These are phyloP conservation scores for Xenosphaeropsis pyriputrescens DNA, from an alignment of 2,329 filamentous ascomycete genomes.

Conservation along the genomic window DNA sequence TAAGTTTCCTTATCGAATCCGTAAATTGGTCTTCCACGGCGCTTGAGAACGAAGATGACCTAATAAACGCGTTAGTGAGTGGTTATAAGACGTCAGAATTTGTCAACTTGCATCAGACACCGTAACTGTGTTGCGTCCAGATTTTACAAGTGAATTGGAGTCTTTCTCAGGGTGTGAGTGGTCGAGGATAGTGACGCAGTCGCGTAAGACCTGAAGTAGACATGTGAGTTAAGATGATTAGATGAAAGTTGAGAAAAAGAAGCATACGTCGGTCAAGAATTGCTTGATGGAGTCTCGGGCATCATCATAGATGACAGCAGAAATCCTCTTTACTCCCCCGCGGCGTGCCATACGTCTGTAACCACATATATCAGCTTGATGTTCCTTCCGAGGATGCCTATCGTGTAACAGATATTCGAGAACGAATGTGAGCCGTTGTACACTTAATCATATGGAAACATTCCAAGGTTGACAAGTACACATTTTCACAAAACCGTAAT, in stretches of 20 bases:
- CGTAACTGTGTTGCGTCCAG: conserved; percentile 51
- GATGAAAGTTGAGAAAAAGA: background rate
- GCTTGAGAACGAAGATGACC: conserved; percentile 36
- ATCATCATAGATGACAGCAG: conserved; percentile 47
- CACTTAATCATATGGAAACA: no score
- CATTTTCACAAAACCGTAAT: no score
- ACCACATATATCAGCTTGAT: no score
- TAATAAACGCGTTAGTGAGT: conserved; percentile 15
- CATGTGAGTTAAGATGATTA: background rate
- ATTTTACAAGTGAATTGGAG: conserved; percentile 24
- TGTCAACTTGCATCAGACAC: conserved; percentile 38
- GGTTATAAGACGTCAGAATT: background rate
- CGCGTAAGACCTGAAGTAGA: background rate
- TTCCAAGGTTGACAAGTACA: no score
- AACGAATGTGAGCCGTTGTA: no score
- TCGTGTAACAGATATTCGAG: background rate
- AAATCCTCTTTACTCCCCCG: conserved; percentile 65
- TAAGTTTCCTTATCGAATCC: conserved; percentile 29
- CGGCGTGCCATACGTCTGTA: conserved; percentile 52
- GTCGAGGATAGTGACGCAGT: background rate
- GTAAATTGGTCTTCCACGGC: conserved; percentile 37
- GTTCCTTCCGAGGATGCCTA: background rate
- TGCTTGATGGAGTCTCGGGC: conserved; percentile 33
- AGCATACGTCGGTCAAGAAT: conserved; percentile 30
- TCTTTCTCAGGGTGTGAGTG: conserved; percentile 1